Base-by-base conservation (phyloP, 805 yeast genomes). In the Myxozyma nipponensis region DNA sequence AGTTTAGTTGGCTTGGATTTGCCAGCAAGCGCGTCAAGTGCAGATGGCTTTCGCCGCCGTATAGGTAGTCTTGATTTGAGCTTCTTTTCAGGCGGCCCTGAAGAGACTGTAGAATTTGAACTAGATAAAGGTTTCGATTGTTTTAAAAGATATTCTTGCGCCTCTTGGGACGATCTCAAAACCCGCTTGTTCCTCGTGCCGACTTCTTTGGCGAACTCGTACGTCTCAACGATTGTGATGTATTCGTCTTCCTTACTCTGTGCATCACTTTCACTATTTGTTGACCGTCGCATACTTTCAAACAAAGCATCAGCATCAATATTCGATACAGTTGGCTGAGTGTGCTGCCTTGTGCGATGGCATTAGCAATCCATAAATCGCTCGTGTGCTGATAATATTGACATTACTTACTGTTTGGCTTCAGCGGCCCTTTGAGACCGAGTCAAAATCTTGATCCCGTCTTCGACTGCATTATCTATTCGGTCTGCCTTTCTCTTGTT, bases 191-290 rank as follows among this genome's bases (percentile, higher is more conserved):
- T 82, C 62, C 90, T 96, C 0, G 84, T 78, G 1, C 84, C 74
- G 2, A 81, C 72, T 60, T 85, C 85, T 4, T 97, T 97, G 0
- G 98, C 98, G 74, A 88, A 91, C 50, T 86, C 84, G 64, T 86
- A 91, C 2, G 82, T 78, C 55, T 93, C 75, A 52, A 78, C 82
- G 49, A 91, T 89, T 59, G 80, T 78, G 49, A 91, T 77, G 63
- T 76, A 76, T 44, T 82, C 81, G 17, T 72, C 75, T 17, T 60
- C 63, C 4, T 23, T 34, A 5, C 42, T 25, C 10, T 43, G 23
- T 9, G 49, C 22, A 26, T n/a, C 13, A 28, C 24, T n/a, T 28
- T 13, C 23, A 7, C 30, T 10, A 15, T 42, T 17, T 5, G 44
- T 7, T 13, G 47, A 37, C n/a, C 10, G 38, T 3, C 44, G 48